Evolutionary conservation across 192 early-diverging fungal species (phyloP).

Genomic region (Linnemannia zychae): DNA sequence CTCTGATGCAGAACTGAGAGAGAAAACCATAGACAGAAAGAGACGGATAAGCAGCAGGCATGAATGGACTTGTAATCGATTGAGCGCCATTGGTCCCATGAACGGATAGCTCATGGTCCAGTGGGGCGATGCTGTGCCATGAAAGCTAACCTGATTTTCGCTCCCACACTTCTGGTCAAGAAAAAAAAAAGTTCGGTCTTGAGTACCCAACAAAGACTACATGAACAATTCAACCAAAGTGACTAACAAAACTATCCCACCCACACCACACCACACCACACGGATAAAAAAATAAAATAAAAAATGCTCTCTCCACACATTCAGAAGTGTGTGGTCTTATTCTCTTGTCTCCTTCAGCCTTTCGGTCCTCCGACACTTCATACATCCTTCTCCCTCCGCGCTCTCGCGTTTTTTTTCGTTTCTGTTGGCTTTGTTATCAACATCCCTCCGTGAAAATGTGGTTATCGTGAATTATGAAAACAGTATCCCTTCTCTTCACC

Average conservation of each 20-base stretch:
- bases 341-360: neutral
- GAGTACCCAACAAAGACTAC: conserved; percentile 6
- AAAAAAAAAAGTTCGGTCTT: neutral
- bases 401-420: neutral
- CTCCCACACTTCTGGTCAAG: neutral
- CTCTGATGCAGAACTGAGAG: neutral
- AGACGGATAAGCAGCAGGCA: neutral
- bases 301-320: neutral
- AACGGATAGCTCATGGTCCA: neutral
- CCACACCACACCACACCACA: neutral
- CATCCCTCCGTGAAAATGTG: conserved; percentile 25
- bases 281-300: neutral
- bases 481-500: too few relatives aligned
- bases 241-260: neutral
- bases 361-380: neutral
- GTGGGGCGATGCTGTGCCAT: conserved; percentile 4
- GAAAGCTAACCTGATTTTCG: neutral
- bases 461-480: conserved; percentile 2
- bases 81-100: neutral
- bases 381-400: neutral
- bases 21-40: neutral
- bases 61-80: neutral
- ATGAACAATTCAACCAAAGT: neutral
- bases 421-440: neutral
- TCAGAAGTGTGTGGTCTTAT: neutral